Percentiles rank a stretch among this genome's conserved stretches.
Conservation (phyloP, 768 basidiomycete genomes). For the Boletellus emodensis region DNA sequence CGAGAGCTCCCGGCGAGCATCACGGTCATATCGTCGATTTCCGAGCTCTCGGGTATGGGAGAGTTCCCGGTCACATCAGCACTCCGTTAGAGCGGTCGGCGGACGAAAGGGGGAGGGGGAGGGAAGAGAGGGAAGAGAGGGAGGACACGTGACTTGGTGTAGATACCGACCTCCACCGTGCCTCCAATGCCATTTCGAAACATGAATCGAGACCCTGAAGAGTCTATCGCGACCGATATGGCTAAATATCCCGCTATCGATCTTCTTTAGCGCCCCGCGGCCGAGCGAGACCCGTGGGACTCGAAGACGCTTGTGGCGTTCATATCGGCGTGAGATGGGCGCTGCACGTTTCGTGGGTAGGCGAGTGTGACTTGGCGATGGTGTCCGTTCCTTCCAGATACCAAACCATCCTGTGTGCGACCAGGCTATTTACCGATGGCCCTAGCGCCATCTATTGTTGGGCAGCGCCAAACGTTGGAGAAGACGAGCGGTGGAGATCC, state of each 20-base stretch:
- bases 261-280: slow-evolving; percentile 14
- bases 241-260: neutral
- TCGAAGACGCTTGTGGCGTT: slow-evolving; percentile 3
- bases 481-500: no score
- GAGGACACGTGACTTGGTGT: no score
- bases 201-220: slow-evolving; percentile 12
- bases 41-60: neutral
- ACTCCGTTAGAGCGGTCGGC: neutral
- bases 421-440: neutral
- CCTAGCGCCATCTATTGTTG: neutral
- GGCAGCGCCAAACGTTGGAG: neutral
- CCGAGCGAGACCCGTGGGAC: slow-evolving; percentile 5
- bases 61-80: neutral
- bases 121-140: no score
- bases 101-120: neutral
- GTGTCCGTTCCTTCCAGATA: neutral
- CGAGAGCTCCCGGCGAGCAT: neutral
- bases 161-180: no score
- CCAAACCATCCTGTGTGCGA: slow-evolving; percentile 5
- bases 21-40: neutral
- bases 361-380: neutral
- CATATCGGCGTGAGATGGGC: slow-evolving; percentile 1
- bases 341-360: neutral
- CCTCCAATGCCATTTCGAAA: neutral
- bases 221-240: slow-evolving; percentile 8